phyloP scores from a whole-genome alignment of 2,329 filamentous ascomycete species.

The Lasiodiplodia theobromae region DNA sequence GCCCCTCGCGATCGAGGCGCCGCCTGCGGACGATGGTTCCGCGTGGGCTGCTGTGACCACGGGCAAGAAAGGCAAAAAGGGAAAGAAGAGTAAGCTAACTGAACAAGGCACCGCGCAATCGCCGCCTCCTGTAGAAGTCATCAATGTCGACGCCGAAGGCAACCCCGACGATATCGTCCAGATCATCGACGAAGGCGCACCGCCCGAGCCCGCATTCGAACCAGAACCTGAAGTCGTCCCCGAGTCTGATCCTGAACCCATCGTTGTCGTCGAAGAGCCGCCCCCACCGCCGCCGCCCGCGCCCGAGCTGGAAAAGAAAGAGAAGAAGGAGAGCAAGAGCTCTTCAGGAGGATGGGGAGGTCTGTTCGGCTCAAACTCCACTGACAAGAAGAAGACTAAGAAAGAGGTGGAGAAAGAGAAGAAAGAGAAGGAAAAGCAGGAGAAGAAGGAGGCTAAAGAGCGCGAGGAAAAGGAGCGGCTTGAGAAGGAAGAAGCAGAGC shows the following conservation, averaged over 20 bases:
- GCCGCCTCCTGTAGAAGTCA: constrained; percentile 10
- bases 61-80: constrained; percentile 27
- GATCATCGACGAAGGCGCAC: constrained; percentile 24
- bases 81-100: constrained; percentile 24
- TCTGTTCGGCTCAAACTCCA: constrained; percentile 35
- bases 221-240: constrained; percentile 33
- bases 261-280: constrained; percentile 31
- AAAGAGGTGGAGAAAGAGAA: constrained; percentile 35
- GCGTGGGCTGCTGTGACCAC: constrained; percentile 6
- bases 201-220: constrained; percentile 23
- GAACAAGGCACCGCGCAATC: constrained; percentile 8
- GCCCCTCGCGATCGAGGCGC: constrained; percentile 27
- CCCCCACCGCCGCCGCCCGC: neutral
- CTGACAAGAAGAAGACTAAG: constrained; percentile 34
- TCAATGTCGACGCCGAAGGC: constrained; percentile 12
- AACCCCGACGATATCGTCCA: constrained; percentile 24
- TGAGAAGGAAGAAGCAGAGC: constrained; percentile 35
- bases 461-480: constrained; percentile 37
- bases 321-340: constrained; percentile 24
- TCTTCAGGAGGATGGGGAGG: constrained; percentile 22
- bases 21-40: constrained; percentile 16
- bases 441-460: constrained; percentile 37
- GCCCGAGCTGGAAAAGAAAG: constrained; percentile 19
- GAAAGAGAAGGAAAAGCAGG: constrained; percentile 35
- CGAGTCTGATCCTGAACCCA: constrained; percentile 44